A percentile compares a stretch with the other conserved stretches of the same genome.
Evolutionary conservation across 2,329 filamentous ascomycete species (phyloP).

Genomic region (Beauveria bassiana): DNA sequence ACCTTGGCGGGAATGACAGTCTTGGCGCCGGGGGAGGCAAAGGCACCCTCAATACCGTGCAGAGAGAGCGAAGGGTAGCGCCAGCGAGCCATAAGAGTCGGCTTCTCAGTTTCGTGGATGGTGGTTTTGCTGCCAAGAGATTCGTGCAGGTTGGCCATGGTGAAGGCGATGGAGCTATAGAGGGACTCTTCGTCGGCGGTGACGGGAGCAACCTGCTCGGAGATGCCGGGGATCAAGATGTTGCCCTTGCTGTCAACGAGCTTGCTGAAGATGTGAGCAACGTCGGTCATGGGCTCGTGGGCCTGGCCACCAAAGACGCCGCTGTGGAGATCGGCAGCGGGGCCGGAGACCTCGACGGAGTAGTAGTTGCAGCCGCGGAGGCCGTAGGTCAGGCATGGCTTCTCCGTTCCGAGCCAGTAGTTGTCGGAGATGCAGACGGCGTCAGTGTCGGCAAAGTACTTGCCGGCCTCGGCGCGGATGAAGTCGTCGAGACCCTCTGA

Average conservation of each 20-base stretch:
- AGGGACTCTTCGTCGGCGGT: constrained; percentile 78
- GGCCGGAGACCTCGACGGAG: constrained; percentile 80
- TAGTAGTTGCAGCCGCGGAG: constrained; percentile 98
- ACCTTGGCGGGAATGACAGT: constrained; percentile 98
- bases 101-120: constrained; percentile 82
- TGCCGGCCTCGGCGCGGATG: constrained; percentile 83
- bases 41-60: constrained; percentile 92
- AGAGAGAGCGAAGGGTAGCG: constrained; percentile 88
- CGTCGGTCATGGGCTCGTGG: constrained; percentile 97
- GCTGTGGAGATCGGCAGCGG: constrained; percentile 88
- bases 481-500: constrained; percentile 95
- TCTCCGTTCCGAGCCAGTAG: constrained; percentile 99
- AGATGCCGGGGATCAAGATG: constrained; percentile 89
- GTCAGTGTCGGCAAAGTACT: constrained; percentile 91
- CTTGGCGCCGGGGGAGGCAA: constrained; percentile 88
- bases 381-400: constrained; percentile 95
- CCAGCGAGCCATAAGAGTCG: constrained; percentile 93
- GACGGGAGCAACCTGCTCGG: constrained; percentile 84
- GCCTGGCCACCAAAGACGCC: constrained; percentile 95
- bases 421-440: constrained; percentile 98
- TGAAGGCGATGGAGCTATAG: constrained; percentile 88
- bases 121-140: constrained; percentile 83
- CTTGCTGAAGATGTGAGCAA: constrained; percentile 72
- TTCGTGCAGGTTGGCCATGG: constrained; percentile 91
- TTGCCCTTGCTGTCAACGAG: constrained; percentile 87